phyloP scores from a whole-genome alignment of 768 basidiomycete species.

The Leccinellum albellum region DNA sequence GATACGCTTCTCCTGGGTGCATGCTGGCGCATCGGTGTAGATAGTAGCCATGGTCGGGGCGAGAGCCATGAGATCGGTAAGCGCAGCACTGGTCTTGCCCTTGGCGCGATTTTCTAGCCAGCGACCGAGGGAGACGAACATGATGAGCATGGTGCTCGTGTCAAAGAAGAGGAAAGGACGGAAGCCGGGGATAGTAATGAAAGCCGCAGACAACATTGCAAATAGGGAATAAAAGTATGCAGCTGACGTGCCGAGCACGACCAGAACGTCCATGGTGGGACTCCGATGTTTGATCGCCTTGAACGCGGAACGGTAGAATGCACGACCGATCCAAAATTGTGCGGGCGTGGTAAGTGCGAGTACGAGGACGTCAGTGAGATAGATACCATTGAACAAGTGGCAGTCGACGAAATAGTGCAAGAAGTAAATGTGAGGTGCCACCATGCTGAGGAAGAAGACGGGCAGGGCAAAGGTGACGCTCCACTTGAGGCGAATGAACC shows the following conservation, averaged over 20 bases:
- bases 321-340: slow-evolving; percentile 86
- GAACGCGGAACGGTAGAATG: slow-evolving; percentile 87
- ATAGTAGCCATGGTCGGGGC: slow-evolving; percentile 95
- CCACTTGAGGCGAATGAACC: slow-evolving; percentile 75
- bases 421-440: slow-evolving; percentile 64
- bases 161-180: slow-evolving; percentile 94
- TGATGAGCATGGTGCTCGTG: slow-evolving; percentile 97
- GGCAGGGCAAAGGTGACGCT: slow-evolving; percentile 79
- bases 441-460: slow-evolving; percentile 91
- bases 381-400: slow-evolving; percentile 62
- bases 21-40: slow-evolving; percentile 79
- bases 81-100: slow-evolving; percentile 92
- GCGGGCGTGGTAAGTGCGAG: slow-evolving; percentile 82
- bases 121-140: slow-evolving; percentile 93
- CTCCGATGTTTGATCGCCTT: slow-evolving; percentile 85
- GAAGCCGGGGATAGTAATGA: slow-evolving; percentile 61
- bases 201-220: slow-evolving; percentile 60
- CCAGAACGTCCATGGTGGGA: slow-evolving; percentile 97
- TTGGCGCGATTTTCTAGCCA: slow-evolving; percentile 97
- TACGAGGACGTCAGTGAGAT: slow-evolving; percentile 76
- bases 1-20: slow-evolving; percentile 84
- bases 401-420: slow-evolving; percentile 49
- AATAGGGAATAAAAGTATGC: slow-evolving; percentile 88
- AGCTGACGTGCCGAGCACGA: slow-evolving; percentile 91
- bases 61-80: slow-evolving; percentile 95